Base-by-base conservation (phyloP, 164 flowering plant species). In the Macadamia integrifolia region DNA sequence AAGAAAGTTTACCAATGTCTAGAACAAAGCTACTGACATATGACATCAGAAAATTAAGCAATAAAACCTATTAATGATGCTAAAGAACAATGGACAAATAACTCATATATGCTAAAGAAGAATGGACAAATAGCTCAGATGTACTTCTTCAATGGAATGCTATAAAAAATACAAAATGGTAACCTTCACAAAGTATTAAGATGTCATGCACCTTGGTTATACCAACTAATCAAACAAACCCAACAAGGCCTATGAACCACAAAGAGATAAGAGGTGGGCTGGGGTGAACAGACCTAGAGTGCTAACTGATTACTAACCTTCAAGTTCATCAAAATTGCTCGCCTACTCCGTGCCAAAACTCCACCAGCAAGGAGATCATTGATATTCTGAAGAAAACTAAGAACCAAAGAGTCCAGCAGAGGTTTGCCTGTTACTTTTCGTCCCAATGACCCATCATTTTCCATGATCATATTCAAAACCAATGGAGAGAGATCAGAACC, bases 311-410 rank as follows among this genome's bases (percentile, higher is more conserved):
- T 17, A 44, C 70, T 55, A 52, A 91, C 98, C 96, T 94, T 94
- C 86, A 87, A 86, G 66, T 87, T 82, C 82, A 94, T 82, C 75
- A 94, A 78, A 74, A 89, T 77, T 52, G 98, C 92, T 48, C 87
- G 76, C 30, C 98, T 80, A 64, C 83, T 79, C 74, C 95, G 82
- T 30, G 82, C 85, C 74, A 94, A 71, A 49, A 61, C 65, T 72
- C 85, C 89, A 72, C 64, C 74, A 7, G 74, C 80, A 69, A 92
- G 84, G 69, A 90, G 80, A 69, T 72, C 58, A 75, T 88, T 89
- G 74, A 90, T 75, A 63, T 82, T 78, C 66, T 82, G 83, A 70
- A 87, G 84, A 80, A 92, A 90, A 44, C 73, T 68, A 61, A 69
- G 70, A 73, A 87, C 80, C 63, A 84, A 65, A 42, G 79, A 67